Evolutionary conservation across 2,329 filamentous ascomycete genomes (phyloP).

Genomic region (Fusarium nygamai): DNA sequence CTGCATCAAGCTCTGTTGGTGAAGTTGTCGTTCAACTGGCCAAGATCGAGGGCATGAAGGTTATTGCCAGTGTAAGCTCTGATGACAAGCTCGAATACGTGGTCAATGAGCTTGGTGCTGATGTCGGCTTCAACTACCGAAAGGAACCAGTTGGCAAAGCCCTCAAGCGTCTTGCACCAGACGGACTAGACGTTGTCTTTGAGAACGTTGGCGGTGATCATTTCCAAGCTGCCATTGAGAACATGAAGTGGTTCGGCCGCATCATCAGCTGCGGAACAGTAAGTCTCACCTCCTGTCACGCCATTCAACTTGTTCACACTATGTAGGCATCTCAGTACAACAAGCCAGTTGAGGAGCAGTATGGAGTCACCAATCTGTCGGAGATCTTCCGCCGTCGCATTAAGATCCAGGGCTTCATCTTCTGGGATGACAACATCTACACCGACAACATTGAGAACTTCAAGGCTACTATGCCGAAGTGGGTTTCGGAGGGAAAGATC

Average conservation of each 20-base stretch:
- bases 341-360: not conserved
- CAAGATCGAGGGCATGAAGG: not conserved
- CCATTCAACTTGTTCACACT: accelerated
- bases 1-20: not conserved
- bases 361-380: not conserved
- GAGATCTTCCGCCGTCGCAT: not conserved
- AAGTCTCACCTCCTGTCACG: not conserved
- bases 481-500: not conserved
- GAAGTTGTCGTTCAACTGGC: not conserved
- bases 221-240: not conserved
- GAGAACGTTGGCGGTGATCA: not conserved
- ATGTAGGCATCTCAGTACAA: not conserved
- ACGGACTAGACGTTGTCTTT: not conserved
- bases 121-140: not conserved
- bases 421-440: not conserved
- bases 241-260: not conserved
- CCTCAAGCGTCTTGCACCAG: not conserved
- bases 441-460: not conserved
- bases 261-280: not conserved
- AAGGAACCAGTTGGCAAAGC: not conserved
- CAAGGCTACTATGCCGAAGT: not conserved
- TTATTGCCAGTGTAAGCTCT: not conserved
- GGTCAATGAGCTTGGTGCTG: not conserved
- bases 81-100: not conserved
- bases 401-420: not conserved